A percentile compares a stretch with the other conserved stretches of the same genome.
phyloP scores from a whole-genome alignment of 768 basidiomycete genomes.

The Termitomyces sp. region DNA sequence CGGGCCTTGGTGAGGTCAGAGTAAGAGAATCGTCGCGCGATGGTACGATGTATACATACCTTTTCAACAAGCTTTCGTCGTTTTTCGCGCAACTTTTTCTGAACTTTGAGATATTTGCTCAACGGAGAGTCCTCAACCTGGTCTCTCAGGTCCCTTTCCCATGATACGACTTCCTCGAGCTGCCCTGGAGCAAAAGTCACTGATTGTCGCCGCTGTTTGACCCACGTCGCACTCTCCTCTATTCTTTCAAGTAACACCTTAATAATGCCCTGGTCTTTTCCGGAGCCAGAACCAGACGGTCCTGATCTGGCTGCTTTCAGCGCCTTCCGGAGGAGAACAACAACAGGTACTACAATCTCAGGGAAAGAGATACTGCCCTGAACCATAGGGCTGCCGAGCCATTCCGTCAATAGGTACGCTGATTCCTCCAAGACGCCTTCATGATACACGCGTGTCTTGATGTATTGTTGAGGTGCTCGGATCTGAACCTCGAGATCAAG shows the following conservation, averaged over 20 bases:
- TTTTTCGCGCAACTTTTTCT: constrained; percentile 76
- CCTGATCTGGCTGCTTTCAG: constrained; percentile 56
- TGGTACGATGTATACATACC: constrained; percentile 32
- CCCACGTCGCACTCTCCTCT: constrained; percentile 80
- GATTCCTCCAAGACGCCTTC: constrained; percentile 84
- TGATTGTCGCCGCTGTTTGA: constrained; percentile 61
- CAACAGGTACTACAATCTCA: constrained; percentile 79
- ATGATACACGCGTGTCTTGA: constrained; percentile 79
- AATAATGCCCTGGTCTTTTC: constrained; percentile 56
- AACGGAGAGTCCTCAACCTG: constrained; percentile 71
- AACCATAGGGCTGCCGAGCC: constrained; percentile 64
- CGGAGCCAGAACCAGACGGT: constrained; percentile 21
- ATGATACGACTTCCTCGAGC: constrained; percentile 61
- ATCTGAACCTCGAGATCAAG: constrained; percentile 87
- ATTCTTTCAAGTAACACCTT: constrained; percentile 83
- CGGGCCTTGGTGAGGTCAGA: constrained; percentile 45
- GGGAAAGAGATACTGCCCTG: constrained; percentile 92
- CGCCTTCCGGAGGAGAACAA: constrained; percentile 64
- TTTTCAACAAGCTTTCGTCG: constrained; percentile 67
- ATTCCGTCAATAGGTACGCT: constrained; percentile 73
- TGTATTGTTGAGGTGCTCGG: constrained; percentile 82
- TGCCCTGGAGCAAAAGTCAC: constrained; percentile 76
- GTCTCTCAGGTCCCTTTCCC: constrained; percentile 57
- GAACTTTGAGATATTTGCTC: constrained; percentile 75
- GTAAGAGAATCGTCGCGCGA: constrained; percentile 10